Evolutionary conservation across 139 green algal genomes (phyloP).

Genomic region (Tetraselmis chui): DNA sequence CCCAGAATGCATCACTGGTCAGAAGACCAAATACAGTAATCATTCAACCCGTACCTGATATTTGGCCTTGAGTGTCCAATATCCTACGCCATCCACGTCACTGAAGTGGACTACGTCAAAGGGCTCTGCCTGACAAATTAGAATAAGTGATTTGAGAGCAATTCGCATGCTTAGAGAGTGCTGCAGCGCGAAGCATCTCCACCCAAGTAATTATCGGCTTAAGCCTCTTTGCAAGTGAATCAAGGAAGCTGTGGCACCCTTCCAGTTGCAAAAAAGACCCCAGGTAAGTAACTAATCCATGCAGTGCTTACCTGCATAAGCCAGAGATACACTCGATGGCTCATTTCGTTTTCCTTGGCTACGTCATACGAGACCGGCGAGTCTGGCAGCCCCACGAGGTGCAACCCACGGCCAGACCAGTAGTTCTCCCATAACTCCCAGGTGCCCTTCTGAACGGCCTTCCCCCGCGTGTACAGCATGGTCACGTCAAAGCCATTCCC

Average conservation of each 20-base stretch:
- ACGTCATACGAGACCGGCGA: neutral
- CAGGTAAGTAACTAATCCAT: too few relatives aligned
- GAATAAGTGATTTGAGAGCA: neutral
- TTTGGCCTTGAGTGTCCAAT: slow-evolving; percentile 3
- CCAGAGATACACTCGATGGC: slow-evolving; percentile 10
- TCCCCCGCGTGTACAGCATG: slow-evolving; percentile 7
- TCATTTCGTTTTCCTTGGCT: slow-evolving; percentile 1
- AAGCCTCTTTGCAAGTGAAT: too few relatives aligned
- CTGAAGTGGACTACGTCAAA: slow-evolving; percentile 10
- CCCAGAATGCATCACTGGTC: too few relatives aligned
- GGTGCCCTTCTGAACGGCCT: neutral
- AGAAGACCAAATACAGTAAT: too few relatives aligned
- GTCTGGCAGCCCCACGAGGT: neutral
- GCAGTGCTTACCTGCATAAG: neutral
- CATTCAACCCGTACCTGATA: neutral
- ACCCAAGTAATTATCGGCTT: too few relatives aligned
- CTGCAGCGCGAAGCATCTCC: too few relatives aligned
- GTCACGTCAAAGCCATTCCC: neutral
- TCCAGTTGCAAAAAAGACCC: too few relatives aligned
- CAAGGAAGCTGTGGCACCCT: too few relatives aligned
- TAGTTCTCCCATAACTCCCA: slow-evolving; percentile 11
- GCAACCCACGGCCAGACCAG: slow-evolving; percentile 2
- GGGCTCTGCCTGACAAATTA: neutral
- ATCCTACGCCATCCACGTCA: neutral
- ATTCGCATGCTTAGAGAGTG: too few relatives aligned